A percentile compares a stretch with the other conserved stretches of the same genome.
Conservation (phyloP, 2,329 filamentous ascomycete species). For the Sporothrix luriei region DNA sequence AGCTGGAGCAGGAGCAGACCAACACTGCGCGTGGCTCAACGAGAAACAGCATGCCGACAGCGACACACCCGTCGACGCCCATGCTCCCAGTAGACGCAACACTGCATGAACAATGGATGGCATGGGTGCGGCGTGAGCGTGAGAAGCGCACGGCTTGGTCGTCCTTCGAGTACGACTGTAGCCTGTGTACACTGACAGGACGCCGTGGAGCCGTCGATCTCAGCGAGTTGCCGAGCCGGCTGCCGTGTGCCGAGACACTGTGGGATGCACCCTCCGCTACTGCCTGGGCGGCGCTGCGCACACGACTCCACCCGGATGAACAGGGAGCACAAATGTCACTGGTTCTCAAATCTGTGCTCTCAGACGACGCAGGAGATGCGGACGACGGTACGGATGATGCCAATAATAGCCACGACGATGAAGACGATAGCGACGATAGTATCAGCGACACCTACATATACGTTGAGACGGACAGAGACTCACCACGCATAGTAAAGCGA, state of each 20-base stretch:
- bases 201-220: constrained; percentile 41
- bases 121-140: constrained; percentile 39
- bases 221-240: constrained; percentile 39
- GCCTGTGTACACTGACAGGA: constrained; percentile 41
- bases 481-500: neutral
- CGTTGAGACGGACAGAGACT: constrained; percentile 1
- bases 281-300: constrained; percentile 39
- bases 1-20: constrained; percentile 22
- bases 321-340: constrained; percentile 34
- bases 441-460: neutral
- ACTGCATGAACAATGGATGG: constrained; percentile 35
- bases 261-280: constrained; percentile 41
- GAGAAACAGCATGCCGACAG: neutral
- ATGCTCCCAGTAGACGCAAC: constrained; percentile 22
- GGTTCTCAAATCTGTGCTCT: constrained; percentile 34
- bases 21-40: neutral
- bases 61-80: constrained; percentile 12
- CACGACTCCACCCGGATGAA: constrained; percentile 33
- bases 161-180: constrained; percentile 44
- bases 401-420: neutral
- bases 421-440: neutral
- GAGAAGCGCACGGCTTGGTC: constrained; percentile 41
- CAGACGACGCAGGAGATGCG: constrained; percentile 22
- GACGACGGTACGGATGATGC: neutral
- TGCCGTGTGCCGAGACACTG: constrained; percentile 41